Evolutionary conservation across 2,329 filamentous ascomycete species (phyloP).

Genomic region (Colletotrichum caudatum): DNA sequence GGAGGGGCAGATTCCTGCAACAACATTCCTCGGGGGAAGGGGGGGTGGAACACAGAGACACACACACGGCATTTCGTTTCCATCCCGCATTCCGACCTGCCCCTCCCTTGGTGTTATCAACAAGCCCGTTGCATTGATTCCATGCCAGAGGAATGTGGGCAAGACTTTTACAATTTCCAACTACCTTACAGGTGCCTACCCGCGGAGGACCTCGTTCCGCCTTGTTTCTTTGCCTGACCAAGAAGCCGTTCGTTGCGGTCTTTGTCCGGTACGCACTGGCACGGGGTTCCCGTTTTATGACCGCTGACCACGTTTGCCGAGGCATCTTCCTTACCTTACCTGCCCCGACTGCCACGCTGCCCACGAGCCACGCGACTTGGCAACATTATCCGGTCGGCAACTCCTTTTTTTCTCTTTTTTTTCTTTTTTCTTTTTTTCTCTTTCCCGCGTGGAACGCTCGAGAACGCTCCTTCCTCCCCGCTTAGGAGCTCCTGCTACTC

Average conservation of each 20-base stretch:
- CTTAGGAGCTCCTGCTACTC: too few species aligned
- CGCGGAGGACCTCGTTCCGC: neutral
- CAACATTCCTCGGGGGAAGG: neutral
- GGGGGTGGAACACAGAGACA: neutral
- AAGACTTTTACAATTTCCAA: neutral
- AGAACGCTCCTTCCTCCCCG: slow-evolving; percentile 8
- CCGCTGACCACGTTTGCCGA: neutral
- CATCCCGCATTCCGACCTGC: neutral
- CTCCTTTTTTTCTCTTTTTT: too few species aligned
- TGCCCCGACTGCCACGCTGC: slow-evolving; percentile 8
- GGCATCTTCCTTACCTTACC: neutral
- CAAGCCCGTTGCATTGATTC: neutral
- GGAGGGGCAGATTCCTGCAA: neutral
- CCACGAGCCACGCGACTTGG: neutral
- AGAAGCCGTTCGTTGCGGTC: neutral
- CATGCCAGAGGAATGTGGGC: slow-evolving; percentile 17
- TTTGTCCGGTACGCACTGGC: slow-evolving; percentile 5
- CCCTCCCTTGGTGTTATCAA: neutral
- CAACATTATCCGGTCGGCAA: neutral
- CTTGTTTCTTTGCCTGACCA: neutral
- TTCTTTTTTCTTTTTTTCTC: neutral
- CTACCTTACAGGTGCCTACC: neutral
- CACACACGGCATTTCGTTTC: neutral
- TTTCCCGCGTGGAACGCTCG: neutral
- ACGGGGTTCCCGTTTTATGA: neutral